phyloP scores from a whole-genome alignment of 768 basidiomycete species.

The Omphalotus guepiniiformis region DNA sequence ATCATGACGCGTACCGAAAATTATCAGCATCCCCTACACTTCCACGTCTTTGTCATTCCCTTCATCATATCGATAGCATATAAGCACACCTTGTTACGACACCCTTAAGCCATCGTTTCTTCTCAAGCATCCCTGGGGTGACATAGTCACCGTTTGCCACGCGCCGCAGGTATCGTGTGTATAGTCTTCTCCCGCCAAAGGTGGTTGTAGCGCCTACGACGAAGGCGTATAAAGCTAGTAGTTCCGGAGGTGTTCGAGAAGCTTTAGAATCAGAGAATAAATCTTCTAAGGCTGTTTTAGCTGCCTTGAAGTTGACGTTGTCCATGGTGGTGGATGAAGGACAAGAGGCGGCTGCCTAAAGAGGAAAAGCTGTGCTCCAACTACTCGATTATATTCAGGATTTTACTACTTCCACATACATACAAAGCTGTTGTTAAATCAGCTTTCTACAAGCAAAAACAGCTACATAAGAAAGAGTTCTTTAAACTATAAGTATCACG shows the following conservation, averaged over 20 bases:
- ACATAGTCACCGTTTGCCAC: constrained; percentile 67
- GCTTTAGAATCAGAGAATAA: too few species aligned
- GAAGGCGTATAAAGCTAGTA: constrained; percentile 33
- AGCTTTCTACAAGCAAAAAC: too few species aligned
- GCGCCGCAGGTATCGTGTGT: constrained; percentile 52
- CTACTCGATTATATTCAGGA: too few species aligned
- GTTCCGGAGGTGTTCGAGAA: constrained; percentile 20
- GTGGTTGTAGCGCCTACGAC: constrained; percentile 36
- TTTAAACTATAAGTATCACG: too few species aligned
- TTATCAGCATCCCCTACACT: constrained; percentile 89
- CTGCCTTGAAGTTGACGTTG: too few species aligned
- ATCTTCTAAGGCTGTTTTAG: too few species aligned
- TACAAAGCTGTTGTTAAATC: too few species aligned
- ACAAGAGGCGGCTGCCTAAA: too few species aligned
- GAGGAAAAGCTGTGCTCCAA: too few species aligned
- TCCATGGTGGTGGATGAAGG: too few species aligned
- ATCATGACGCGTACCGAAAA: constrained; percentile 42
- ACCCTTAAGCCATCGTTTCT: constrained; percentile 70
- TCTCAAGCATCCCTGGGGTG: constrained; percentile 53
- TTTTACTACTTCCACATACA: too few species aligned
- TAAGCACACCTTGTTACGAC: constrained; percentile 67
- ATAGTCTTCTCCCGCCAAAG: constrained; percentile 30
- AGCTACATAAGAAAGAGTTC: too few species aligned
- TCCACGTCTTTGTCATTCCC: not conserved
- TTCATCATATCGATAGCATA: not conserved